Evolutionary conservation across 2,329 filamentous ascomycete species (phyloP), one percentile per base, ranked within the genome.

Genomic region (Arachnomyces sp.): DNA sequence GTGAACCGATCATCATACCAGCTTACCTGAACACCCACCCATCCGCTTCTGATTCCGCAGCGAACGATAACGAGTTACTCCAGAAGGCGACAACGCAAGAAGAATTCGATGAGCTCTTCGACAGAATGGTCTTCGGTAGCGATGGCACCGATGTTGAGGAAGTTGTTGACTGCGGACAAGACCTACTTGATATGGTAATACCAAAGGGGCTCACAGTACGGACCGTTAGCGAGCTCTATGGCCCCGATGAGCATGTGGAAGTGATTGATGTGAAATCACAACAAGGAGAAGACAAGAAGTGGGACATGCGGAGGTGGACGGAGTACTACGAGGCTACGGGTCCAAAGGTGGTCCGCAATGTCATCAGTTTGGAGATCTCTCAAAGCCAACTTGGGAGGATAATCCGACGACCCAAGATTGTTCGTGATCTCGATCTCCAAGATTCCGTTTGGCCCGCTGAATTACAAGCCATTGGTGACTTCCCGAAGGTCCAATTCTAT

Each of bases 241-340:
- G 79, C 0, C 70, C 71, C 3, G 74, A 79, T 33, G 76, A 79
- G 52, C 68, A 70, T 33, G 68, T 82, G 6, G 77, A 81, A 42
- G 79, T 83, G 25, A 82, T 83, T 39, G 78, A 83, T 55, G 79
- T 83, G 44, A 81, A 82, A 52, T 77, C 77, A 7, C 79, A 83
- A 49, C 77, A 81, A 49, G 77, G 76, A 6, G 73, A 77, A 49
- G 77, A 75, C 43, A 77, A 74, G 48, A 72, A 72, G 47, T 82
- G 77, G 77, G 79, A 73, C 25, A 74, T 83, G 63, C 67, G 70
- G 42, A 74, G 77, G 54, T 82, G 79, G 76, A 77, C 77, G 6
- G 77, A 82, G 46, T 83, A 83, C 55, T 80, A 82, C 49, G 75
- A 79, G 50, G 71, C 71, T 46, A 67, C 67, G 17, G 73, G 75